Conservation (phyloP, 192 early-diverging fungal genomes). For the Coemansia sp. region DNA sequence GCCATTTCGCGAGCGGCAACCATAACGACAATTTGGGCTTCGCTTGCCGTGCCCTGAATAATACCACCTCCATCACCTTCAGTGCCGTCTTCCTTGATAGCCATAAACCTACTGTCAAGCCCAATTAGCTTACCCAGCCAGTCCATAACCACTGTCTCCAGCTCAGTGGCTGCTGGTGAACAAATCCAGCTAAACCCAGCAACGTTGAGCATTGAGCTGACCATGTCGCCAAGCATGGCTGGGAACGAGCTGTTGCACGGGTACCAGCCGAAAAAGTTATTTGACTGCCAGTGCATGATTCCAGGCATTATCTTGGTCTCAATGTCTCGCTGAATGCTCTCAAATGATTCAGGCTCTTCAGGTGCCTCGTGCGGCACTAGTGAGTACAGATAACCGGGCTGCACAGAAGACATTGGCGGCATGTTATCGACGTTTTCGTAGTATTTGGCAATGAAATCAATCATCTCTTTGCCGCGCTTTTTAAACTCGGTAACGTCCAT, state of each 20-base stretch:
- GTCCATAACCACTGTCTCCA: constrained; percentile 63
- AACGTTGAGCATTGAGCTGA: constrained; percentile 57
- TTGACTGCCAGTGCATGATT: constrained; percentile 70
- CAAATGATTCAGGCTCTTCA: constrained; percentile 51
- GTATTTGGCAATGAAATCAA: constrained; percentile 63
- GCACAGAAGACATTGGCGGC: constrained; percentile 56
- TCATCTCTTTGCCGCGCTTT: constrained; percentile 57
- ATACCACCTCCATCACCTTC: constrained; percentile 63
- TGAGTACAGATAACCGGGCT: constrained; percentile 60
- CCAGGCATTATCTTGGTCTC: constrained; percentile 63
- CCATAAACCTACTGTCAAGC: constrained; percentile 56
- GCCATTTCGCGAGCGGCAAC: constrained; percentile 58
- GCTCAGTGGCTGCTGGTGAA: constrained; percentile 62
- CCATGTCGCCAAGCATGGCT: constrained; percentile 64
- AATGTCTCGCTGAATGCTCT: constrained; percentile 54
- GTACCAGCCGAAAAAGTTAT: constrained; percentile 64
- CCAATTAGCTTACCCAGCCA: constrained; percentile 66
- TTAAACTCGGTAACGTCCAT: constrained; percentile 62
- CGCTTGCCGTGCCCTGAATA: constrained; percentile 65
- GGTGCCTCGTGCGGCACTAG: constrained; percentile 60
- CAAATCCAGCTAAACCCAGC: constrained; percentile 60
- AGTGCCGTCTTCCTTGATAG: constrained; percentile 42
- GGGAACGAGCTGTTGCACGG: constrained; percentile 59
- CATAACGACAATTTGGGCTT: constrained; percentile 60
- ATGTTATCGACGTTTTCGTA: constrained; percentile 55